Percentiles rank a stretch among this genome's conserved stretches.
Evolutionary conservation across 371 early-diverging fungal species (phyloP).

Genomic region (Blastocladiella emersonii): DNA sequence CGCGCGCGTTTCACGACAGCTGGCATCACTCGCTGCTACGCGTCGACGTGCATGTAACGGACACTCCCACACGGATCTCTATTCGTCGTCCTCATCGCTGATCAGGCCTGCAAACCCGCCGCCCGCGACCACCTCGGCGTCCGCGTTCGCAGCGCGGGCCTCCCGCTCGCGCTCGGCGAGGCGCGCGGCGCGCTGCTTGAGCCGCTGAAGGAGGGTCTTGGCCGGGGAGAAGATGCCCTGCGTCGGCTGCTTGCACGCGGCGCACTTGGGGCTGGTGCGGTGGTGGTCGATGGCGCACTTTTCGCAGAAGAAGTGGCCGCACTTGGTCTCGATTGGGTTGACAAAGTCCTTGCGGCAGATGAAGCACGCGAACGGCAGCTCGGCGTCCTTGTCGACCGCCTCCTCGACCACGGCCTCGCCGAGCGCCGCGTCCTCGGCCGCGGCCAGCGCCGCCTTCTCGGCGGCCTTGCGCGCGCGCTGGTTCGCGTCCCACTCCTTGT

Average conservation of each 20-base stretch:
- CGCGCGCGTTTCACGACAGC: no score
- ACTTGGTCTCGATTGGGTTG: constrained; percentile 80
- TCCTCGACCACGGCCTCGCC: constrained; percentile 37
- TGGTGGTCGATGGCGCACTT: constrained; percentile 66
- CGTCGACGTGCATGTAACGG: no score
- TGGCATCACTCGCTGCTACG: no score
- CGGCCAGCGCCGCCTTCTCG: constrained; percentile 24
- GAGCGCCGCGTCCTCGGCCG: constrained; percentile 37
- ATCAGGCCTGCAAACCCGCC: background rate
- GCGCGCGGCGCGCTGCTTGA: constrained; percentile 26
- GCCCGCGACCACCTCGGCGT: constrained; percentile 4
- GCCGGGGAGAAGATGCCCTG: constrained; percentile 74
- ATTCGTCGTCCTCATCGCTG: no score
- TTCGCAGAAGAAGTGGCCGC: constrained; percentile 91
- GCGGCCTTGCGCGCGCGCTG: constrained; percentile 40
- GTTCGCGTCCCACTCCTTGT: constrained; percentile 84
- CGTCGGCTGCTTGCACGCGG: constrained; percentile 71
- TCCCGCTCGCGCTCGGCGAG: constrained; percentile 19
- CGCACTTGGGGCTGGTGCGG: constrained; percentile 71
- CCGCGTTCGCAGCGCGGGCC: no score
- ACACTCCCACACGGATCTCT: no score
- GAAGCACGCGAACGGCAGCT: constrained; percentile 81
- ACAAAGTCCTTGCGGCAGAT: constrained; percentile 78
- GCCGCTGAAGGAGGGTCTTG: constrained; percentile 55
- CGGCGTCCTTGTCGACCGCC: constrained; percentile 34